phyloP scores from a whole-genome alignment of 192 early-diverging fungal species.

The Rhizophlyctis rosea region DNA sequence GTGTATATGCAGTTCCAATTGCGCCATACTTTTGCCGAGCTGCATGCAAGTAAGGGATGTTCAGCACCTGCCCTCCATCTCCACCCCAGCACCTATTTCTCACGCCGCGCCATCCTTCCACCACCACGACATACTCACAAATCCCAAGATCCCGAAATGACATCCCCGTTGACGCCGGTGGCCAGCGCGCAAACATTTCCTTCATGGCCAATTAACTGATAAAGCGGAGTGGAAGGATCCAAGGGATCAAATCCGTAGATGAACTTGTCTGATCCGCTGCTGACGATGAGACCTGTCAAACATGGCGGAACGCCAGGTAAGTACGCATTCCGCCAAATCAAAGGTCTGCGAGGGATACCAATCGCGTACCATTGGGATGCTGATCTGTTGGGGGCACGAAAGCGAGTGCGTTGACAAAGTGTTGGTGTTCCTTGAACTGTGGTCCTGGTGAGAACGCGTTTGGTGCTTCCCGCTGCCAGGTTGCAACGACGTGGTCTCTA shows the following conservation, averaged over 20 bases:
- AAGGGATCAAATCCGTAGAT: constrained; percentile 78
- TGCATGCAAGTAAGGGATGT: constrained; percentile 20
- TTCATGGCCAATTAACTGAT: constrained; percentile 74
- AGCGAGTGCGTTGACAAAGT: constrained; percentile 77
- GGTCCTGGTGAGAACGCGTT: constrained; percentile 53
- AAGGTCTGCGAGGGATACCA: background rate
- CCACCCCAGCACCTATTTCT: too few relatives aligned
- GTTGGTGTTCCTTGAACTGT: constrained; percentile 62
- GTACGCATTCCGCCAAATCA: background rate
- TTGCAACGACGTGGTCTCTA: constrained; percentile 41
- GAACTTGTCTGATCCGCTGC: constrained; percentile 77
- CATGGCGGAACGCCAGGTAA: background rate
- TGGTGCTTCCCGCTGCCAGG: constrained; percentile 60
- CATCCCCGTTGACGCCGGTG: constrained; percentile 51
- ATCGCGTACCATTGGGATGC: constrained; percentile 60
- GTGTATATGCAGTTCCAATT: constrained; percentile 68
- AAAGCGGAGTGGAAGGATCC: constrained; percentile 53
- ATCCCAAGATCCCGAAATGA: constrained; percentile 99
- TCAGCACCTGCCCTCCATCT: too few relatives aligned
- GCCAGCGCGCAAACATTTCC: constrained; percentile 84
- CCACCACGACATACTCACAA: constrained; percentile 50
- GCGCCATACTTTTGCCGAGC: constrained; percentile 87
- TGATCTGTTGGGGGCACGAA: constrained; percentile 52
- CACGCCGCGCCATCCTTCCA: too few relatives aligned
- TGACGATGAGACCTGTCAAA: constrained; percentile 70